phyloP scores from a whole-genome alignment of 2,329 filamentous ascomycete species.

The Xylariaceae sp. region DNA sequence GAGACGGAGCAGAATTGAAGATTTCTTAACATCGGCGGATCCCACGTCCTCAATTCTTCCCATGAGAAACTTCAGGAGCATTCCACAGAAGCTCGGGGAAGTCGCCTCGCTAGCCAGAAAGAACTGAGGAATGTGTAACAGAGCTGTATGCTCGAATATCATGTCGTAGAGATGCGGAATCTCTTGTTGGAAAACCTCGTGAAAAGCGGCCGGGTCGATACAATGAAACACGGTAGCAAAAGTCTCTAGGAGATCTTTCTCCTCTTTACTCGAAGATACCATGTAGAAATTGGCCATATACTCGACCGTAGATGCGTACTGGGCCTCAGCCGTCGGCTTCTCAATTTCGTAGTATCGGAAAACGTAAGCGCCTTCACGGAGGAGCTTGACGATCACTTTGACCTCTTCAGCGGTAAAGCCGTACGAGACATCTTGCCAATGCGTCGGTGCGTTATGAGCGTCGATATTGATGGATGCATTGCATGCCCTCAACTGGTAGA shows the following conservation, averaged over 20 bases:
- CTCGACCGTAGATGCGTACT: slow-evolving; percentile 77
- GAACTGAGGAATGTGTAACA: slow-evolving; percentile 95
- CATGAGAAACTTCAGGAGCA: slow-evolving; percentile 97
- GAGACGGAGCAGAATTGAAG: slow-evolving; percentile 83
- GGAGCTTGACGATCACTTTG: slow-evolving; percentile 91
- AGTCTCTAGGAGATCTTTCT: slow-evolving; percentile 94
- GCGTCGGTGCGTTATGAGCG: slow-evolving; percentile 68
- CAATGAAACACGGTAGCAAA: slow-evolving; percentile 98
- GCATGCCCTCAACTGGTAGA: slow-evolving; percentile 88
- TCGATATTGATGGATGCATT: slow-evolving; percentile 73
- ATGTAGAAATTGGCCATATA: slow-evolving; percentile 94
- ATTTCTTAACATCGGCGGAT: slow-evolving; percentile 84
- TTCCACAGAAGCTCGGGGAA: slow-evolving; percentile 93
- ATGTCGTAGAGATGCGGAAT: slow-evolving; percentile 96
- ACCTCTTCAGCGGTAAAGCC: slow-evolving; percentile 98
- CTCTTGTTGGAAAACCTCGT: slow-evolving; percentile 96
- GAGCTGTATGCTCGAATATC: slow-evolving; percentile 92
- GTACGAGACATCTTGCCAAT: slow-evolving; percentile 94
- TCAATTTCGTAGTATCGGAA: slow-evolving; percentile 97
- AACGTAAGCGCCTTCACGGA: slow-evolving; percentile 91
- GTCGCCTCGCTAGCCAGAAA: slow-evolving; percentile 98
- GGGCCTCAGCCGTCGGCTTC: slow-evolving; percentile 65
- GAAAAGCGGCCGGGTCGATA: slow-evolving; percentile 95
- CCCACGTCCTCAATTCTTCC: slow-evolving; percentile 92
- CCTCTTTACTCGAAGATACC: slow-evolving; percentile 88